phyloP scores from a whole-genome alignment of 176 grass and related monocot species.

The Rhynchospora tenuis region DNA sequence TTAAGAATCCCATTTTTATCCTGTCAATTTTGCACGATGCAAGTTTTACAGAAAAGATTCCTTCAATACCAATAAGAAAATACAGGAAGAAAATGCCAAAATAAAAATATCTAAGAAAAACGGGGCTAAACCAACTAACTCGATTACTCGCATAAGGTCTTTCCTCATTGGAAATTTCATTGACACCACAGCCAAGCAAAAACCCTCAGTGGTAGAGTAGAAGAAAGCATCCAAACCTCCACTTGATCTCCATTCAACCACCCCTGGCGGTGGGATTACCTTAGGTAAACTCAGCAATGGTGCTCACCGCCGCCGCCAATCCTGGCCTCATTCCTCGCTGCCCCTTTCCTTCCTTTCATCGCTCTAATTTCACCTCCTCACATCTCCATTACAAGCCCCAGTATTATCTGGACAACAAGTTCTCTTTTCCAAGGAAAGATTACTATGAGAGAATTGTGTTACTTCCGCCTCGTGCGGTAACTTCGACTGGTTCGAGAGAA shows the following conservation, averaged over 20 bases:
- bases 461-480: neutral
- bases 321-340: neutral
- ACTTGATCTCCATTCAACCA: neutral
- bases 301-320: neutral
- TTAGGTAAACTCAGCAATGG: conserved; percentile 21
- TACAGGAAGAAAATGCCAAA: too few species aligned
- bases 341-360: neutral
- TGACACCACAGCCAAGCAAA: neutral
- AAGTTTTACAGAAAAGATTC: neutral
- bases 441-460: neutral
- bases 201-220: neutral
- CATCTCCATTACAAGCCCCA: neutral
- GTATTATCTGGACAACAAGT: neutral
- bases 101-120: neutral
- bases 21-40: neutral
- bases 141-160: too few species aligned
- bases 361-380: neutral
- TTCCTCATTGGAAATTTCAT: neutral
- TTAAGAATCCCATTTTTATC: neutral
- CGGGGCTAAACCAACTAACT: too few species aligned
- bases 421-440: neutral
- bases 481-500: conserved; percentile 8
- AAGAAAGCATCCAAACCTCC: neutral
- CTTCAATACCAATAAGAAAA: neutral
- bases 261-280: neutral